Evolutionary conservation across 2,329 filamentous ascomycete species (phyloP).

Genomic region (Exophiala oligosperma): DNA sequence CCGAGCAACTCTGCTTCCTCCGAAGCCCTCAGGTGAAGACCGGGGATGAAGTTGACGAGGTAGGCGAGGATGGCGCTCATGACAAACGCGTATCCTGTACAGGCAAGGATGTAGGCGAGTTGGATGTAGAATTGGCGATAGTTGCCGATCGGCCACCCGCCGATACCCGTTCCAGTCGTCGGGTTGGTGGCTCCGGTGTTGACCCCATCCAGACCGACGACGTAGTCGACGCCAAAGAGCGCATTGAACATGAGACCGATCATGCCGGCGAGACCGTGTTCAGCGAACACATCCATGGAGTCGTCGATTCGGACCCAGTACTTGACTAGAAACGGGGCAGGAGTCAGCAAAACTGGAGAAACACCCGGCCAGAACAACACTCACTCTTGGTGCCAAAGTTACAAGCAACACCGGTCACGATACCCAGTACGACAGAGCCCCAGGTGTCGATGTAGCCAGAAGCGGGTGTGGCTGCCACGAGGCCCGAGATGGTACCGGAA

Average conservation of each 20-base stretch:
- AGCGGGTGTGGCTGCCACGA: slow-evolving; percentile 83
- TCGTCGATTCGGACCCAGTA: slow-evolving; percentile 80
- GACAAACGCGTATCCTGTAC: slow-evolving; percentile 66
- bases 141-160: slow-evolving; percentile 71
- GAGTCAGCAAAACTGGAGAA: not conserved
- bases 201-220: slow-evolving; percentile 71
- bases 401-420: slow-evolving; percentile 66
- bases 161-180: slow-evolving; percentile 43
- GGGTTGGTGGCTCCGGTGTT: slow-evolving; percentile 46
- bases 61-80: slow-evolving; percentile 70
- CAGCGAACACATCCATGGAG: slow-evolving; percentile 86
- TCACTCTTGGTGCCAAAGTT: slow-evolving; percentile 87
- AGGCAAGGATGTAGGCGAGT: slow-evolving; percentile 66
- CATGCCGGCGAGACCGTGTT: slow-evolving; percentile 83
- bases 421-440: slow-evolving; percentile 61
- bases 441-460: slow-evolving; percentile 60
- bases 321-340: slow-evolving; percentile 51
- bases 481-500: slow-evolving; percentile 81
- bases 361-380: slow-evolving; percentile 37
- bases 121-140: slow-evolving; percentile 71
- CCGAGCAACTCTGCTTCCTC: slow-evolving; percentile 69
- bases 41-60: slow-evolving; percentile 69
- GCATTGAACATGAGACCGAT: slow-evolving; percentile 77
- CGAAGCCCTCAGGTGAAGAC: slow-evolving; percentile 66
- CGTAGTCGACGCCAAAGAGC: slow-evolving; percentile 72